These are phyloP conservation scores for Coemansia sp. DNA, from an alignment of 192 early-diverging fungal genomes.

Conservation along the genomic window DNA sequence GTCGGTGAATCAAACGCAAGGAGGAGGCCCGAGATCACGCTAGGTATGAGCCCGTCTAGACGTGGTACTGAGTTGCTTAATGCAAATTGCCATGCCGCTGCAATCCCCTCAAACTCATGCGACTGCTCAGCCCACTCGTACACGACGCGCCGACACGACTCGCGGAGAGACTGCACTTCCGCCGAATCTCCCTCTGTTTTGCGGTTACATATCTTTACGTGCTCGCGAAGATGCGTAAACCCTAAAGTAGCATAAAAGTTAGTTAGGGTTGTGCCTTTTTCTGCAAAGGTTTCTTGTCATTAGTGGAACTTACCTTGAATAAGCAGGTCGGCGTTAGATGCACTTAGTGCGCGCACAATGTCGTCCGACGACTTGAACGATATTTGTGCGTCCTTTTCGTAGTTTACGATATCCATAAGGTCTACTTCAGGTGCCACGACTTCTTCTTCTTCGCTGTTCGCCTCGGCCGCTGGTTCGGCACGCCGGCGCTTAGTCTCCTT, in stretches of 20 bases:
- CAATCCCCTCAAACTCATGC: slow-evolving; percentile 20
- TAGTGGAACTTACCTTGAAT: slow-evolving; percentile 45
- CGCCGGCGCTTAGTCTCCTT: slow-evolving; percentile 19
- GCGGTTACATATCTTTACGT: slow-evolving; percentile 47
- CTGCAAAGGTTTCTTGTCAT: background rate
- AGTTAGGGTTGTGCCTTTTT: background rate
- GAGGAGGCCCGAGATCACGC: slow-evolving; percentile 26
- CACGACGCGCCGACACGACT: slow-evolving; percentile 40
- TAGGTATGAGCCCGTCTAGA: slow-evolving; percentile 38
- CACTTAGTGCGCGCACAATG: slow-evolving; percentile 29
- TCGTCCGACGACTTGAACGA: slow-evolving; percentile 41
- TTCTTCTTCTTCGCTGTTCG: background rate
- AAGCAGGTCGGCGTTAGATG: slow-evolving; percentile 39
- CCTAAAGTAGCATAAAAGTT: slow-evolving; percentile 18
- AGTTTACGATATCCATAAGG: background rate
- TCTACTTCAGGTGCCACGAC: background rate
- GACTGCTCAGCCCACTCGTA: slow-evolving; percentile 45
- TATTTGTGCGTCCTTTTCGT: slow-evolving; percentile 34
- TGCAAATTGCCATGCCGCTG: slow-evolving; percentile 35
- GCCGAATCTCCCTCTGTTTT: background rate
- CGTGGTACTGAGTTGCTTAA: slow-evolving; percentile 19
- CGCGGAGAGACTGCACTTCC: slow-evolving; percentile 24
- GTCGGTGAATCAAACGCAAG: slow-evolving; percentile 22
- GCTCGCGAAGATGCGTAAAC: slow-evolving; percentile 50
- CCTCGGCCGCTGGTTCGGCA: background rate